Conservation (phyloP, 495 filamentous ascomycete genomes). For the Trichocladium antarcticum region DNA sequence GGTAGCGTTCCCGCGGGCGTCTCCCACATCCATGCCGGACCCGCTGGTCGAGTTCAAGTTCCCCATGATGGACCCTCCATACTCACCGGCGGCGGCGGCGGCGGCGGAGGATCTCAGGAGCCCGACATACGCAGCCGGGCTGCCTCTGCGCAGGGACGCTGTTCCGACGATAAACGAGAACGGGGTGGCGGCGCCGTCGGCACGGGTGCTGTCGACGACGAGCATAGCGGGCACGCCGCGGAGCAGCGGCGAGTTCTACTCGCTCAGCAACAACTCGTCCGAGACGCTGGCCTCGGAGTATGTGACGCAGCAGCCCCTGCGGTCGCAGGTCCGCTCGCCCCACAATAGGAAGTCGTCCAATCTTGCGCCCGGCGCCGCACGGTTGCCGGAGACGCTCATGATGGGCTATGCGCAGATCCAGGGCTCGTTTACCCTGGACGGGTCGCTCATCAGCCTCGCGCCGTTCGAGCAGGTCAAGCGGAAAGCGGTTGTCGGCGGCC, state of each 20-base stretch:
- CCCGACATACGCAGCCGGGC: constrained; percentile 22
- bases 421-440: constrained; percentile 83
- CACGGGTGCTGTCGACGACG: constrained; percentile 61
- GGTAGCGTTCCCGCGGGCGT: constrained; percentile 15
- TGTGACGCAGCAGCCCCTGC: constrained; percentile 48
- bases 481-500: constrained; percentile 80
- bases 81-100: constrained; percentile 16
- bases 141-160: constrained; percentile 30
- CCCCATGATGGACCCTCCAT: constrained; percentile 43
- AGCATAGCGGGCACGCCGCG: constrained; percentile 60
- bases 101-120: constrained; percentile 24
- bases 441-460: constrained; percentile 76
- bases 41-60: constrained; percentile 58
- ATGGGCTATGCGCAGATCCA: constrained; percentile 97
- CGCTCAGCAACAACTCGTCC: constrained; percentile 81
- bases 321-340: constrained; percentile 35
- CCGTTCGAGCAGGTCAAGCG: constrained; percentile 93
- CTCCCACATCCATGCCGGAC: constrained; percentile 29
- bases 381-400: constrained; percentile 65
- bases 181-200: constrained; percentile 45
- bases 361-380: constrained; percentile 38
- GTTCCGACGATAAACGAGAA: constrained; percentile 44
- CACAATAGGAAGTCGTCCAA: constrained; percentile 56
- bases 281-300: constrained; percentile 93
- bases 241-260: constrained; percentile 92